phyloP scores from a whole-genome alignment of 2,329 filamentous ascomycete species.

The Ceratocystis lukuohia region DNA sequence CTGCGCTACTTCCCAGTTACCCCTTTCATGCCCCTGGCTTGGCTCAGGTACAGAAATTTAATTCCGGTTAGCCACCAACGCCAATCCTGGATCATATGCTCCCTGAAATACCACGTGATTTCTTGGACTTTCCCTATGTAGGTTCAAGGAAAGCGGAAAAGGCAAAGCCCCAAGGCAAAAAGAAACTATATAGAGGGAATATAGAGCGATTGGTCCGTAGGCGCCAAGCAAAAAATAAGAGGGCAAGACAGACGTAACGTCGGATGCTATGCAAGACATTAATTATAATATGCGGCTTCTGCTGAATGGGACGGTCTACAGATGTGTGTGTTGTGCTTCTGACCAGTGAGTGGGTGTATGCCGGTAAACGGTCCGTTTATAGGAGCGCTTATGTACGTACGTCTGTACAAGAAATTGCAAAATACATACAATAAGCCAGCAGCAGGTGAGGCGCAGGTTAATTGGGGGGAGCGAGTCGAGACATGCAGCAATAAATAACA shows the following conservation, averaged over 20 bases:
- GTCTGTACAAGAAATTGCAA: background rate
- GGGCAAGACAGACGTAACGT: background rate
- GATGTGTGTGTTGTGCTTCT: background rate
- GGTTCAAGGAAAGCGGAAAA: background rate
- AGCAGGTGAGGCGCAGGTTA: background rate
- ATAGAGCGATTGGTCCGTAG: background rate
- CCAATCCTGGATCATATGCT: background rate
- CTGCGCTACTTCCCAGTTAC: background rate
- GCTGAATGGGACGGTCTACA: background rate
- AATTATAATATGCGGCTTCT: background rate
- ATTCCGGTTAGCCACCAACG: background rate
- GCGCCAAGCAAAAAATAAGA: background rate
- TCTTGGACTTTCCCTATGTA: background rate
- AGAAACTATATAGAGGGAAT: background rate
- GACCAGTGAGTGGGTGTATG: background rate
- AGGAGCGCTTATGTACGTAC: background rate
- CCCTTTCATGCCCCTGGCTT: conserved; percentile 1
- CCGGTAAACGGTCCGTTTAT: background rate
- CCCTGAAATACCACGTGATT: background rate
- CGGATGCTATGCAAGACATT: background rate
- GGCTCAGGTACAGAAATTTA: conserved; percentile 6
- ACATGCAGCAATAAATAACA: background rate
- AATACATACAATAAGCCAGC: background rate
- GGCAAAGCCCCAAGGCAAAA: background rate
- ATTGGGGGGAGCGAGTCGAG: background rate